Base-by-base conservation (phyloP, 164 flowering plant genomes). In the Protea cynaroides region DNA sequence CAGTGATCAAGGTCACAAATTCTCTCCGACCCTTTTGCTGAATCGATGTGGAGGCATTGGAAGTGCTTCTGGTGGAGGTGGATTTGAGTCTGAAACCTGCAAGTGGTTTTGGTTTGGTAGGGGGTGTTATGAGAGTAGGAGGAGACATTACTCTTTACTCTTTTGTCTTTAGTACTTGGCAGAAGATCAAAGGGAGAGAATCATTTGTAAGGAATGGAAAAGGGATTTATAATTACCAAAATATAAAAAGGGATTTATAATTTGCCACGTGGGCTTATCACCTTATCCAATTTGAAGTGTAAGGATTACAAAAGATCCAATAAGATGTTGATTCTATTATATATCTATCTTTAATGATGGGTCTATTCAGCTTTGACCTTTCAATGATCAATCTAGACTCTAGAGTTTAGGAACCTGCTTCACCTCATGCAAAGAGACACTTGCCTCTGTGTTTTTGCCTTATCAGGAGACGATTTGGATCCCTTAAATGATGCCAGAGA, bases 261-360 rank as follows among this genome's bases (percentile, higher is more conserved):
- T 51, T 9, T 75, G 85, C 79, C 85, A 84, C 82, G 81, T 77
- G 75, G 83, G 77, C 90, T 87, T 90, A 86, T 90, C 92, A 55
- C 68, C 96, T 86, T 90, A 90, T 90, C 93, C 65, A n/a, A 22
- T 65, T 61, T 66, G 51, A 58, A 66, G 59, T 65, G 63, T 74
- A 44, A 77, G 86, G 86, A 78, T 77, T 81, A 76, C 76, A 62
- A 50, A 58, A 29, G 71, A 58, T 66, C 80, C 71, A 68, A 71
- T 68, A 34, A 66, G 58, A 40, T 40, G 46, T 40, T 40, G 14
- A 6, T 40, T 40, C 10, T 40, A 8, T 40, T 29, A 29, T 29
- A 29, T 29, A 29, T 5, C 34, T 29, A 29, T 29, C 34, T 29
- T 29, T 29, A 2, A 29, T 2, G 34, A 29, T 2, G 34, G 34